Evolutionary conservation across 164 flowering plant genomes (phyloP).

Genomic region (Aristolochia contorta): DNA sequence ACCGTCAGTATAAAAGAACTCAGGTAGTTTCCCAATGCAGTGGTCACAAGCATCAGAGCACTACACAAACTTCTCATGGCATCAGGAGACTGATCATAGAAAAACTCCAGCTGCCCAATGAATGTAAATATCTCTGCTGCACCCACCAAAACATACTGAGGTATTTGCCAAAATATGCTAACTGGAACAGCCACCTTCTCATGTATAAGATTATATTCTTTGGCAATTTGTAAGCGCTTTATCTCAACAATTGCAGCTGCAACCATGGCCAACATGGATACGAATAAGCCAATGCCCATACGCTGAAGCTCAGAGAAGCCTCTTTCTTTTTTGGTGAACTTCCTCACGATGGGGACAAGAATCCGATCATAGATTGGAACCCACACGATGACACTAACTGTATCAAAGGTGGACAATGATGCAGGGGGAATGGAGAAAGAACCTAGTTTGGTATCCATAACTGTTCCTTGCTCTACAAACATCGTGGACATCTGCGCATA

Average conservation of each 20-base stretch:
- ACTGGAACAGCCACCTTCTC: constrained; percentile 40
- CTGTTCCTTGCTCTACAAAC: constrained; percentile 81
- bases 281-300: constrained; percentile 79
- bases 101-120: constrained; percentile 70
- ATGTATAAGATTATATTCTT: constrained; percentile 35
- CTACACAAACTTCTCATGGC: constrained; percentile 71
- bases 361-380: constrained; percentile 72
- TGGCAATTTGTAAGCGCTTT: constrained; percentile 42
- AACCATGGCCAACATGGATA: constrained; percentile 61
- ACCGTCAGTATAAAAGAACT: constrained; percentile 54
- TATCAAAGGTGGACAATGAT: constrained; percentile 73
- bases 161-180: constrained; percentile 66
- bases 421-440: constrained; percentile 85
- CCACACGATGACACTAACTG: constrained; percentile 71
- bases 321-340: constrained; percentile 59
- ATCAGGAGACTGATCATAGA: constrained; percentile 75
- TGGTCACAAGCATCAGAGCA: constrained; percentile 49
- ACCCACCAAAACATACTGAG: constrained; percentile 67
- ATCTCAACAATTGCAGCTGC: constrained; percentile 81
- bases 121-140: constrained; percentile 57
- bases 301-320: constrained; percentile 82
- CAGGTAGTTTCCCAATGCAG: constrained; percentile 52
- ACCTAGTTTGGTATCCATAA: constrained; percentile 66
- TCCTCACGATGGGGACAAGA: constrained; percentile 65
- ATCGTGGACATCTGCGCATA: constrained; percentile 85